Evolutionary conservation across 805 yeast species (phyloP), one percentile per base, ranked within the genome.

Genomic region (Teunomyces lycoperdinae): DNA sequence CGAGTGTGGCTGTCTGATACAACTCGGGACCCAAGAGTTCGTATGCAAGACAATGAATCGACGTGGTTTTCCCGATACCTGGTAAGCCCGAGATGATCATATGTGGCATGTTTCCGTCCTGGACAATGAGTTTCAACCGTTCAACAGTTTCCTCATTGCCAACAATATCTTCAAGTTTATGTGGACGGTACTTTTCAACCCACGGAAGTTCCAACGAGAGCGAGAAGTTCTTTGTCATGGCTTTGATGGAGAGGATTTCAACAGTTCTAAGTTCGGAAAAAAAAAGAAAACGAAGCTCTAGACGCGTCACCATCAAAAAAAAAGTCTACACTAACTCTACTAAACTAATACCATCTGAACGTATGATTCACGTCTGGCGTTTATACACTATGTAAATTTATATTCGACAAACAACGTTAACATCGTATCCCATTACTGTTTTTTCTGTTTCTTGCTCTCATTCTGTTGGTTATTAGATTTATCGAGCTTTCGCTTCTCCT

Each of bases 101-200:
- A 68, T 94, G 97, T 1, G 99, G 98, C 89, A 94, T 86, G 67
- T 94, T 94, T 29, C 99, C 99, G 59, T 91, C 96, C 42, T 79
- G 69, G 4, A 95, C 96, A 44, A 94, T 91, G 50, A 89, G 80
- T 58, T 85, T 80, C 46, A 94, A 74, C 33, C 97, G 78, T 51
- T 85, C 89, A 3, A 94, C 78, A 3, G 98, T 92, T 51, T 91
- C 98, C 47, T 79, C 84, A 58, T 94, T 94, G 8, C 99, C 99
- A 9, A 92, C 98, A 24, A 94, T 85, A 59, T 94, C 98, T 42
- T 81, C 79, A 27, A 94, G 72, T 14, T 74, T 66, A 33, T 78
- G 73, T 0, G 99, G 99, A 51, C 99, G 81, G 63, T 94, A 94
- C 62, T 94, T 94, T 60, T 94, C 99, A n/a, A 94, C 98, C 78